Base-by-base conservation (phyloP, 1,139 yeast genomes). In the Schwanniomyces etchellsii region DNA sequence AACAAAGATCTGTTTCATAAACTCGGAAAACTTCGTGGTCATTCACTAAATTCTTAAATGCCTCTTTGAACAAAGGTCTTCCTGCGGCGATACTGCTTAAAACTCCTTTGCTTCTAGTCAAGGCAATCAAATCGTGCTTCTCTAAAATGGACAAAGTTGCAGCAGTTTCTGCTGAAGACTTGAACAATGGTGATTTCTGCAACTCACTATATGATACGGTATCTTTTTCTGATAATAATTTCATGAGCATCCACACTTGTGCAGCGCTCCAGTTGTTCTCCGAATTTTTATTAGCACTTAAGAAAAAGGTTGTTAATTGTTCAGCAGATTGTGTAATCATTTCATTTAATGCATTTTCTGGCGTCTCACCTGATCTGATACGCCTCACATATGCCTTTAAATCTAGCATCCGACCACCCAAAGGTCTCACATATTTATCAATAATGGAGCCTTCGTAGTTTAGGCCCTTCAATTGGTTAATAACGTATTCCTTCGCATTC, bases 391-490 rank as follows among this genome's bases (percentile, higher is more conserved):
- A 86, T 13, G 94, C 81, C 55, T 91, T 96, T 34, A 91, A 66
- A 51, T 91, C 98, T 33, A 89, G 69, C 89, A 91, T 83, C 41
- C 98, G 75, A 25, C 98, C 98, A 9, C 98, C 98, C 18, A 91
- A 58, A 5, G 95, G 94, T 16, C 61, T 74, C 29, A 89, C 59
- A 23, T 81, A 74, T 2, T 59, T 52, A 22, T 78, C 81, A 24
- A 84, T 59, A 5, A 60, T 58, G 2, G 45, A 37, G 12, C 14
- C 9, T n/a, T 44, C 45, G 32, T 48, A 44, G 24, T 41, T 44
- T 12, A 42, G 38, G 15, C 42, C 48, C 26, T 62, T 62, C 29
- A 84, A 57, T 38, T 83, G 91, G 30, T 70, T 71, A 39, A 72
- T 45, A 12, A 89, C 88, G 54, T 80, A 91, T 28, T 74, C 71